Evolutionary conservation across 1,139 yeast species (phyloP).

Genomic region (Debaryomycetaceae sp.): DNA sequence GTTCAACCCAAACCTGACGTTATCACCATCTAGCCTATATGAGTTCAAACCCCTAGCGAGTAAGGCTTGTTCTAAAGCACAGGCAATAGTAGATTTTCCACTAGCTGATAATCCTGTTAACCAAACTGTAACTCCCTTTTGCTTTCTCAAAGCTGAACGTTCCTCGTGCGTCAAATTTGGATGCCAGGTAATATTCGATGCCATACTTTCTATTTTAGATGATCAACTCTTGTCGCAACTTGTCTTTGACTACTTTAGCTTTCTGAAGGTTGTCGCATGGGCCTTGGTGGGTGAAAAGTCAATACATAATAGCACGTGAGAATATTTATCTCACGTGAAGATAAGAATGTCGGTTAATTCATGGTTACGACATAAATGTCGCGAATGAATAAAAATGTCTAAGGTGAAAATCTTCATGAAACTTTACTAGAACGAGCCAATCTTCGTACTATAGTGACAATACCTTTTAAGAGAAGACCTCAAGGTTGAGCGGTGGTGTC

Average conservation of each 20-base stretch:
- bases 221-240: neutral
- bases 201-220: constrained; percentile 47
- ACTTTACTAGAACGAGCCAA: neutral
- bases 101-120: constrained; percentile 93
- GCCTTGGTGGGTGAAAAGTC: neutral
- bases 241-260: too few species aligned
- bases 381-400: neutral
- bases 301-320: neutral
- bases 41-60: constrained; percentile 66
- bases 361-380: neutral
- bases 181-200: constrained; percentile 96
- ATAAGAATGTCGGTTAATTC: neutral
- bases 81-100: constrained; percentile 93
- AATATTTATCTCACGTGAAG: neutral
- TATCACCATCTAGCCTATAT: constrained; percentile 93
- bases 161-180: constrained; percentile 81
- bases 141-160: constrained; percentile 68
- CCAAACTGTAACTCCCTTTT: constrained; percentile 90
- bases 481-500: neutral
- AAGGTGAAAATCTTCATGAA: neutral
- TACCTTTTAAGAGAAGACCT: neutral
- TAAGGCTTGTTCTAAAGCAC: constrained; percentile 83
- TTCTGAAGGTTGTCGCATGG: neutral
- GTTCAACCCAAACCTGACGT: constrained; percentile 88
- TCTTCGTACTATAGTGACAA: too few species aligned